phyloP scores from a whole-genome alignment of 768 basidiomycete genomes.

The Calocybe cyanea region DNA sequence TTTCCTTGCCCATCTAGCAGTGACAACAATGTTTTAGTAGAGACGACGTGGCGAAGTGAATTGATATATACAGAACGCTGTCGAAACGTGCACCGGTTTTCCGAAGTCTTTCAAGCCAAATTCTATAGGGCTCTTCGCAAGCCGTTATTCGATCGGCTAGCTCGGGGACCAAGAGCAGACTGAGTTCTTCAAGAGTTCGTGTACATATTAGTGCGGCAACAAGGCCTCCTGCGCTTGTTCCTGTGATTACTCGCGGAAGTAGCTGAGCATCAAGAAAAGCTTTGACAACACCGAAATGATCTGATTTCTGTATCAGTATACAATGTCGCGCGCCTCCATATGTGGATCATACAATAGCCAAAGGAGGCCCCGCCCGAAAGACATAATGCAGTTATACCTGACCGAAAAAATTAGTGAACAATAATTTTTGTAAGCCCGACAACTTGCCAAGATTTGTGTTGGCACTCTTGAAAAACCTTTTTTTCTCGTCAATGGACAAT shows the following conservation, averaged over 20 bases:
- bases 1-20: constrained; percentile 78
- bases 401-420: not conserved
- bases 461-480: constrained; percentile 83
- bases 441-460: constrained; percentile 77
- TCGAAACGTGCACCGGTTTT: constrained; percentile 95
- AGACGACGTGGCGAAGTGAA: not conserved
- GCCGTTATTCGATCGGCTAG: constrained; percentile 82
- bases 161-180: constrained; percentile 70
- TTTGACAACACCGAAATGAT: constrained; percentile 88
- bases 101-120: constrained; percentile 73
- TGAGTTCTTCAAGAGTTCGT: constrained; percentile 84
- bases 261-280: constrained; percentile 86
- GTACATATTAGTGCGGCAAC: constrained; percentile 77
- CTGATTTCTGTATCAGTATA: constrained; percentile 30
- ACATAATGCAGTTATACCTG: constrained; percentile 80
- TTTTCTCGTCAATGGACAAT: constrained; percentile 83
- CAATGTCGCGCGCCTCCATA: not conserved
- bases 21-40: constrained; percentile 8
- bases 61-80: constrained; percentile 46
- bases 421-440: too few relatives aligned
- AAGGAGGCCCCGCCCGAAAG: constrained; percentile 95
- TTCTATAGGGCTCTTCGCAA: constrained; percentile 68
- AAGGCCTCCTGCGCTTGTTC: constrained; percentile 91
- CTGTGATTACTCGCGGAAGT: constrained; percentile 89
- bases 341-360: constrained; percentile 69